These are phyloP conservation scores for Pneumocystis murina DNA, from an alignment of 1,139 yeast species.

Conservation along the genomic window DNA sequence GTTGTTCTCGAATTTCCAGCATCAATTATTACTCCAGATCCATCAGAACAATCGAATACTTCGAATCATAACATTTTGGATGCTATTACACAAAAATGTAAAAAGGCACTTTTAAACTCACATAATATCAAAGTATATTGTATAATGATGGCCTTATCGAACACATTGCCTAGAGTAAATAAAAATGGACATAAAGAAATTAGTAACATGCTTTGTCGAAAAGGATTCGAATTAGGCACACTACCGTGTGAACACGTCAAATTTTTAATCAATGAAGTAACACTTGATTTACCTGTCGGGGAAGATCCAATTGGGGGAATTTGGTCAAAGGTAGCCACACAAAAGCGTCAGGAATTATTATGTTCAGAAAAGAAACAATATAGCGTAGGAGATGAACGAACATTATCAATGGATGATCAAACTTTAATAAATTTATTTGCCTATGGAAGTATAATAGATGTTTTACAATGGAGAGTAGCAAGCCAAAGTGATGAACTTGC, in stretches of 20 bases:
- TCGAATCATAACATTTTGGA: constrained; percentile 22
- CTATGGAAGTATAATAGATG: constrained; percentile 55
- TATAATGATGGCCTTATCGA: constrained; percentile 65
- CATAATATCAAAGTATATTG: constrained; percentile 74
- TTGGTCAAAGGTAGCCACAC: constrained; percentile 64
- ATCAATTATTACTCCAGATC: constrained; percentile 29
- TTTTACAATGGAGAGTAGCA: constrained; percentile 63
- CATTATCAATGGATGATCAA: constrained; percentile 58
- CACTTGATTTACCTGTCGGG: constrained; percentile 60
- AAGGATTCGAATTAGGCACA: constrained; percentile 61
- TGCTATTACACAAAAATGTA: constrained; percentile 43
- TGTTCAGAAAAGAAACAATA: constrained; percentile 42
- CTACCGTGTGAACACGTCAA: constrained; percentile 66
- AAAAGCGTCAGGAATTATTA: constrained; percentile 39
- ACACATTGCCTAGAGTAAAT: constrained; percentile 67
- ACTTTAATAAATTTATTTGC: constrained; percentile 61
- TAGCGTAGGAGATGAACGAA: constrained; percentile 67
- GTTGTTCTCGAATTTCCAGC: constrained; percentile 76
- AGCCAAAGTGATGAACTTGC: constrained; percentile 72
- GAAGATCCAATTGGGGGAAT: constrained; percentile 61
- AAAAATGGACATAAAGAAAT: constrained; percentile 79
- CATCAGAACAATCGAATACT: constrained; percentile 19
- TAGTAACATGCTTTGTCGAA: constrained; percentile 84
- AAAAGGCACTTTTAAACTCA: constrained; percentile 42
- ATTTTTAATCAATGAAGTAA: constrained; percentile 54